Evolutionary conservation across 2,329 filamentous ascomycete species (phyloP).

Genomic region (Penicillium sp.): DNA sequence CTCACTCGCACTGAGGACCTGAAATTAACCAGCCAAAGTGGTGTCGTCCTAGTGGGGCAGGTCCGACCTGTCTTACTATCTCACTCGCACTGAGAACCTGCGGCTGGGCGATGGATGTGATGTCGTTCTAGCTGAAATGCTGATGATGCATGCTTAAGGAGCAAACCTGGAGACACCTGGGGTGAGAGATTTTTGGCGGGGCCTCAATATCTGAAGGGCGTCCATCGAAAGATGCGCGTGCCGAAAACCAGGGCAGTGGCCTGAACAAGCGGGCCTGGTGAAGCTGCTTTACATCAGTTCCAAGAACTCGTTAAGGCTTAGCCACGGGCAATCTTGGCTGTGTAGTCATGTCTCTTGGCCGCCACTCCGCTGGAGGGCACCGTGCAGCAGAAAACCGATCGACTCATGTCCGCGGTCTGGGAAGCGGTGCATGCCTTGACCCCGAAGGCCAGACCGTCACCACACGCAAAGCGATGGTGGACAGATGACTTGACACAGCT

Average conservation of each 20-base stretch:
- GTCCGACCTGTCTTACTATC: slow-evolving; percentile 5
- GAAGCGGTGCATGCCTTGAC: slow-evolving; percentile 26
- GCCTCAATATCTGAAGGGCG: slow-evolving; percentile 20
- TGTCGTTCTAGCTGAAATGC: slow-evolving; percentile 11
- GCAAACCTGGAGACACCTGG: slow-evolving; percentile 11
- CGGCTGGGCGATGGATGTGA: slow-evolving; percentile 5
- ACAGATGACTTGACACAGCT: slow-evolving; percentile 31
- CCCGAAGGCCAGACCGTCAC: slow-evolving; percentile 27
- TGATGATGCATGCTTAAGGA: slow-evolving; percentile 14
- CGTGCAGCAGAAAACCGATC: slow-evolving; percentile 29
- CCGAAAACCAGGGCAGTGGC: slow-evolving; percentile 22
- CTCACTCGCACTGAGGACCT: slow-evolving; percentile 6
- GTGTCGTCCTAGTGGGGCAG: slow-evolving; percentile 4
- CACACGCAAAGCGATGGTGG: slow-evolving; percentile 33
- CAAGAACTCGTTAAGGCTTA: slow-evolving; percentile 20
- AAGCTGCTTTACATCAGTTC: slow-evolving; percentile 20
- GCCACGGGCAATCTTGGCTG: slow-evolving; percentile 20
- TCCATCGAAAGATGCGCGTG: slow-evolving; percentile 12
- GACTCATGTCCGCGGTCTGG: slow-evolving; percentile 23
- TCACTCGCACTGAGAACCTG: slow-evolving; percentile 6
- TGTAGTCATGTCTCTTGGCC: slow-evolving; percentile 6
- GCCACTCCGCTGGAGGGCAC: slow-evolving; percentile 21
- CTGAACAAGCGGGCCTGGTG: slow-evolving; percentile 11
- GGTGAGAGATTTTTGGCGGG: slow-evolving; percentile 13
- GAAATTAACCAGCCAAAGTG: not conserved